Evolutionary conservation across 805 yeast species (phyloP).

Genomic region (Candida sithepensis): DNA sequence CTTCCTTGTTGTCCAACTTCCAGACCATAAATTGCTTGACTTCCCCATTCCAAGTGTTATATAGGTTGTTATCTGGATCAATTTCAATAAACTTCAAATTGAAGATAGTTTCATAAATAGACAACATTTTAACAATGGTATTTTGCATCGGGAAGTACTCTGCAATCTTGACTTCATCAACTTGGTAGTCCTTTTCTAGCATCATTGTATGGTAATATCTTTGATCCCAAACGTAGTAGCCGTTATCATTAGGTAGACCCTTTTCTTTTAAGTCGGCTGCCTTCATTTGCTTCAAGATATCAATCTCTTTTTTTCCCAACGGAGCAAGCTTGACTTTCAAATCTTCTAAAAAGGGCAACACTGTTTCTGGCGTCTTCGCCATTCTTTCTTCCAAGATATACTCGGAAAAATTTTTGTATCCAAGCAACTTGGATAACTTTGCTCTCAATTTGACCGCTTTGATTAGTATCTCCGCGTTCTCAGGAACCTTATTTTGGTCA

Average conservation of each 20-base stretch:
- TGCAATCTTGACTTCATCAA: conserved; percentile 66
- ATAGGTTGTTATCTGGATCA: conserved; percentile 29
- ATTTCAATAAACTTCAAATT: conserved; percentile 62
- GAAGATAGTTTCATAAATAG: conserved; percentile 66
- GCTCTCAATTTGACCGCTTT: conserved; percentile 62
- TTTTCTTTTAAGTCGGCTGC: conserved; percentile 44
- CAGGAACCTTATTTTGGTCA: conserved; percentile 63
- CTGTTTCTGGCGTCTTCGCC: conserved; percentile 69
- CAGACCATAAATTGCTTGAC: conserved; percentile 73
- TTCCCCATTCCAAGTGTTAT: conserved; percentile 71
- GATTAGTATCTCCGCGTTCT: conserved; percentile 57
- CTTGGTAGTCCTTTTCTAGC: conserved; percentile 65
- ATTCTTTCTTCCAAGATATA: conserved; percentile 72
- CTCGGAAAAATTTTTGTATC: conserved; percentile 66
- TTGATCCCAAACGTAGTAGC: conserved; percentile 70
- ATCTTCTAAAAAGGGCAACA: conserved; percentile 58
- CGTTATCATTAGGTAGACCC: conserved; percentile 38
- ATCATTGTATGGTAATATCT: conserved; percentile 61
- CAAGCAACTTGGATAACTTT: conserved; percentile 58
- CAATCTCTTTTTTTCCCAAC: conserved; percentile 53
- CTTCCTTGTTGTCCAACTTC: conserved; percentile 47
- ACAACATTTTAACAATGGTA: conserved; percentile 66
- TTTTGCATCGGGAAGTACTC: conserved; percentile 76
- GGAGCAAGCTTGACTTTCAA: conserved; percentile 56
- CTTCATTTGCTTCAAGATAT: conserved; percentile 48